Conservation (phyloP, 2,329 filamentous ascomycete species). For the Fusarium torulosum region DNA sequence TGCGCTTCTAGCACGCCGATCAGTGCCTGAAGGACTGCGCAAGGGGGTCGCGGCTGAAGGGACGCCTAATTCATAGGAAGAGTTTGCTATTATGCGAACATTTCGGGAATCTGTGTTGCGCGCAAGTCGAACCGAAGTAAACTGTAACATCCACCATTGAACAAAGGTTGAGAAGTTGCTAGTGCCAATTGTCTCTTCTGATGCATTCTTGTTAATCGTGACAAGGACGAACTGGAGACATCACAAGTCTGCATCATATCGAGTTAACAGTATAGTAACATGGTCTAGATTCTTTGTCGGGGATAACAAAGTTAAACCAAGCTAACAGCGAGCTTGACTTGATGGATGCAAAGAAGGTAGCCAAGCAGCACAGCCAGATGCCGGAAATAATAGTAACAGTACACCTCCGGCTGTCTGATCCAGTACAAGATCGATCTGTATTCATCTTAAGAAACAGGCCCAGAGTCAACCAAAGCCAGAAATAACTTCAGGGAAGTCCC, state of each 20-base stretch:
- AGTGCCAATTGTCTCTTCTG: background rate
- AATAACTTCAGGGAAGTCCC: constrained; percentile 1
- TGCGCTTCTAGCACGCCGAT: constrained; percentile 37
- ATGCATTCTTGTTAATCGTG: background rate
- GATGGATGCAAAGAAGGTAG: constrained; percentile 5
- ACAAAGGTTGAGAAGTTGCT: background rate
- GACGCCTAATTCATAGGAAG: background rate
- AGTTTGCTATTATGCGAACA: background rate
- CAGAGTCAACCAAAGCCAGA: background rate
- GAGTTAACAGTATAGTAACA: background rate
- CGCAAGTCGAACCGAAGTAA: constrained; percentile 19
- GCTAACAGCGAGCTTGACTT: constrained; percentile 7
- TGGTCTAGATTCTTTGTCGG: constrained; percentile 5
- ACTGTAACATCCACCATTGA: background rate
- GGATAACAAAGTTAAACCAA: constrained; percentile 8
- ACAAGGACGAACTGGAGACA: background rate
- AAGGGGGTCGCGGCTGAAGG: constrained; percentile 10
- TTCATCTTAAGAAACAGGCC: background rate
- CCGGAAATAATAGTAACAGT: background rate
- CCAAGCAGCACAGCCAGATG: constrained; percentile 1
- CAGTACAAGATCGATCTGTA: background rate
- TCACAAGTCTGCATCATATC: background rate
- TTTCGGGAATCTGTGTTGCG: constrained; percentile 21
- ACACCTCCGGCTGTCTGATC: background rate
- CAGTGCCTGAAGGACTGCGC: constrained; percentile 18